A percentile compares a stretch with the other conserved stretches of the same genome.
Conservation (phyloP, 1,284 basidiomycete species). For the Ganoderma sp. region DNA sequence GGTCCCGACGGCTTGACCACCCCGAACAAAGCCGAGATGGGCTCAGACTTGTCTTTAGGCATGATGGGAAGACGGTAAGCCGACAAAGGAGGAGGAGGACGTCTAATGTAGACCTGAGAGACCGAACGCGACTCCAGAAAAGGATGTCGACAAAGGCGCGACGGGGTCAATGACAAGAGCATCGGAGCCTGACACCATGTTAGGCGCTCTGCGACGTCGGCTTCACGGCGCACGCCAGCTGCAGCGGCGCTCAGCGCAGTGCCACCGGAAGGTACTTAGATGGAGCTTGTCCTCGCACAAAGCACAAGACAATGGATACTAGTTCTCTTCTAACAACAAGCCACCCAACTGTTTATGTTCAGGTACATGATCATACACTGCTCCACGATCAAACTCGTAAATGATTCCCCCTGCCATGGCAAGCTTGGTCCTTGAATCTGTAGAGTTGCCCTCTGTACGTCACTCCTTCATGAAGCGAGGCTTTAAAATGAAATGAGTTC, state of each 20-base stretch:
- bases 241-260: no score
- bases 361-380: neutral
- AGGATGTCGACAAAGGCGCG: neutral
- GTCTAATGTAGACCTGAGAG: constrained; percentile 9
- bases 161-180: constrained; percentile 11
- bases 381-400: neutral
- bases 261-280: no score
- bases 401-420: neutral
- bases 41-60: constrained; percentile 70
- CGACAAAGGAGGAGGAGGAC: neutral
- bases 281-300: neutral
- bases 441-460: neutral
- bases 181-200: constrained; percentile 1
- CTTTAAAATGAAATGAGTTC: neutral
- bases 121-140: constrained; percentile 1
- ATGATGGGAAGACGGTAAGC: constrained; percentile 43
- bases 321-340: neutral
- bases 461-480: neutral
- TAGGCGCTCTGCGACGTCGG: neutral
- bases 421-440: neutral
- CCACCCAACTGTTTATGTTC: neutral
- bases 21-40: constrained; percentile 83
- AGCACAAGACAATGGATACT: neutral
- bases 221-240: no score
- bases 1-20: constrained; percentile 87